Evolutionary conservation across 2,329 filamentous ascomycete genomes (phyloP).

Genomic region (Ambrosiella cleistominuta): DNA sequence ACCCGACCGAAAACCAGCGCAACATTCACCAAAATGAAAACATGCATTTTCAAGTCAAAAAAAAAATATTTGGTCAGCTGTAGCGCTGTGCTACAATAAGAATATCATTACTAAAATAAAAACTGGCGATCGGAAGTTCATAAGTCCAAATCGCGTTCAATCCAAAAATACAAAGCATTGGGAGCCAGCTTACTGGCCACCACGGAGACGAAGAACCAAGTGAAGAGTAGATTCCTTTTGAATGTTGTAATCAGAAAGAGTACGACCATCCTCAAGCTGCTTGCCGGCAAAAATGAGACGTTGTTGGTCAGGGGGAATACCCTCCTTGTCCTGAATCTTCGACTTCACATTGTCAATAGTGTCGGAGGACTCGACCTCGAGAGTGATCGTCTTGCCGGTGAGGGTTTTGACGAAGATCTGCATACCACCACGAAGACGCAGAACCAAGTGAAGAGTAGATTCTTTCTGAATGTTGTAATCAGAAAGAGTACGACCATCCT

Average conservation of each 20-base stretch:
- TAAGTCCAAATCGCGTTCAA: conserved; percentile 1
- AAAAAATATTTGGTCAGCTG: neutral
- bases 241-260: conserved; percentile 89
- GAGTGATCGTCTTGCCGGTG: conserved; percentile 84
- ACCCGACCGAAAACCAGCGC: conserved; percentile 31
- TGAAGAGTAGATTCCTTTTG: conserved; percentile 80
- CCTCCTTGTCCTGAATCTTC: conserved; percentile 88
- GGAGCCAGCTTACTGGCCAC: conserved; percentile 28
- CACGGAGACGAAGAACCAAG: conserved; percentile 62
- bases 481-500: conserved; percentile 67
- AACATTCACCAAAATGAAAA: conserved; percentile 30
- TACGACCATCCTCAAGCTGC: conserved; percentile 83
- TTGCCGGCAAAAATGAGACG: conserved; percentile 87
- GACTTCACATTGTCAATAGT: conserved; percentile 90
- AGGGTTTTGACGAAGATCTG: conserved; percentile 78
- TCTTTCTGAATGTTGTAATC: conserved; percentile 98
- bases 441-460: conserved; percentile 66
- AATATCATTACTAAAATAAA: conserved; percentile 10
- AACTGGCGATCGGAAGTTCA: conserved; percentile 2
- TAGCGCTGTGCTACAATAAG: neutral
- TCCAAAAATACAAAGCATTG: conserved; percentile 1
- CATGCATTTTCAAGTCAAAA: neutral
- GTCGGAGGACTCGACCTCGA: conserved; percentile 77
- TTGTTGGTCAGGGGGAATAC: conserved; percentile 88
- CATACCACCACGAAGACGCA: conserved; percentile 79